phyloP scores from a whole-genome alignment of 2,329 filamentous ascomycete species.

The Mycosphaerelloides madeirae region DNA sequence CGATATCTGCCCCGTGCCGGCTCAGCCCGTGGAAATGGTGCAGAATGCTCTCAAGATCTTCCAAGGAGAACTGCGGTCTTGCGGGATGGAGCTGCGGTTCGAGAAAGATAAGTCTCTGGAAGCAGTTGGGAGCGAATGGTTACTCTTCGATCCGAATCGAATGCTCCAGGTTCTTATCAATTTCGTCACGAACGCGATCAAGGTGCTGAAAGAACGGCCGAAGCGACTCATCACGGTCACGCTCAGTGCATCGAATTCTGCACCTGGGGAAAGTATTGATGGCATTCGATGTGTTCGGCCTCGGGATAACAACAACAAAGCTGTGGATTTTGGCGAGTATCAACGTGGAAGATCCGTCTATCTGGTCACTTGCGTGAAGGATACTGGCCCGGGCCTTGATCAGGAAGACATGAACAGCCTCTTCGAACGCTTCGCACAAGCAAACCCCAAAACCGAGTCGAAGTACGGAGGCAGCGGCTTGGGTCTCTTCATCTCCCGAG shows the following conservation, averaged over 20 bases:
- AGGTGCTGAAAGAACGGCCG: slow-evolving; percentile 37
- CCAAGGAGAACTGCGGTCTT: slow-evolving; percentile 34
- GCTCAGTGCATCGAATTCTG: slow-evolving; percentile 15
- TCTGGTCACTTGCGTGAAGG: slow-evolving; percentile 33
- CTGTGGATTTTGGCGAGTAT: slow-evolving; percentile 12
- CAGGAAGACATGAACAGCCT: slow-evolving; percentile 41
- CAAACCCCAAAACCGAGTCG: slow-evolving; percentile 60
- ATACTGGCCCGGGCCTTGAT: slow-evolving; percentile 38
- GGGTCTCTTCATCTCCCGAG: slow-evolving; percentile 63
- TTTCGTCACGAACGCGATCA: slow-evolving; percentile 42
- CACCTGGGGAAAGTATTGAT: slow-evolving; percentile 36
- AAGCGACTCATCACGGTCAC: slow-evolving; percentile 33
- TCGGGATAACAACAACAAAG: slow-evolving; percentile 29
- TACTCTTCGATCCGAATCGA: slow-evolving; percentile 24
- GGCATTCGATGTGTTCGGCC: slow-evolving; percentile 37
- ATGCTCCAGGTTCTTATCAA: slow-evolving; percentile 37
- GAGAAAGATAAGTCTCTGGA: slow-evolving; percentile 9
- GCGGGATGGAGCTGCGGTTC: slow-evolving; percentile 26
- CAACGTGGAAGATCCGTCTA: slow-evolving; percentile 23
- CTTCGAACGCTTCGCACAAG: slow-evolving; percentile 66
- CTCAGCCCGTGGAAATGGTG: slow-evolving; percentile 32
- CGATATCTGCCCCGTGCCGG: slow-evolving; percentile 35
- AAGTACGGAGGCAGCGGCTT: slow-evolving; percentile 66
- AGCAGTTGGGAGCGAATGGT: slow-evolving; percentile 18
- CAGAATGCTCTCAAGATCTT: slow-evolving; percentile 38